A percentile compares a stretch with the other conserved stretches of the same genome.
Evolutionary conservation across 768 basidiomycete species (phyloP).

Genomic region (Chalciporus chontae): DNA sequence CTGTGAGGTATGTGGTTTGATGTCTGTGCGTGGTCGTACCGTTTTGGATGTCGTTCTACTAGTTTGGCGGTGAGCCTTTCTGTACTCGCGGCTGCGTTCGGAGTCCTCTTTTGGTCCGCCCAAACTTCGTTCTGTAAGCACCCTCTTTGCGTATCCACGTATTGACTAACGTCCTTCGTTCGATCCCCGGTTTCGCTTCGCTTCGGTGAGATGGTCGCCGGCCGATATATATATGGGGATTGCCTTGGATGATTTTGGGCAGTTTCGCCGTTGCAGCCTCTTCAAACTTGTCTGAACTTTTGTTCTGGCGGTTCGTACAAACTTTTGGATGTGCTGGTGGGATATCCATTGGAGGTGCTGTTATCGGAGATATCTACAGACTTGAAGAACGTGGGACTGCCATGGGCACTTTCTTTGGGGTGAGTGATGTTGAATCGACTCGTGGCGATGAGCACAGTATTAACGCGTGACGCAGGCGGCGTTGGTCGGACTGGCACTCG

Average conservation of each 20-base stretch:
- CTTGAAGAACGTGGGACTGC: constrained; percentile 59
- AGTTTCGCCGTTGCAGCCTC: constrained; percentile 59
- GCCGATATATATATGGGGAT: constrained; percentile 51
- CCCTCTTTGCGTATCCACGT: constrained; percentile 1
- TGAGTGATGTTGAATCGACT: constrained; percentile 23
- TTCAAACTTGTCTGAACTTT: constrained; percentile 39
- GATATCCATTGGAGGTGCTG: constrained; percentile 52
- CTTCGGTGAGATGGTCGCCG: constrained; percentile 56
- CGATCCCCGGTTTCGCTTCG: not conserved
- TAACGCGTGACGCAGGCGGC: constrained; percentile 31
- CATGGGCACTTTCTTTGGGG: constrained; percentile 57
- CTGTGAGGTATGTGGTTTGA: constrained; percentile 48
- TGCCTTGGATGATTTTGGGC: constrained; percentile 57
- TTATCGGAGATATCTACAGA: constrained; percentile 65
- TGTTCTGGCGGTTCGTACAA: constrained; percentile 64
- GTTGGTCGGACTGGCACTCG: constrained; percentile 58
- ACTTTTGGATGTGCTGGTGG: constrained; percentile 60
- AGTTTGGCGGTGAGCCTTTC: constrained; percentile 53
- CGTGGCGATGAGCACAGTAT: not conserved
- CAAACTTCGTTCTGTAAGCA: constrained; percentile 48
- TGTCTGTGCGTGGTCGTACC: not conserved
- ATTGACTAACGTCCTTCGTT: not conserved
- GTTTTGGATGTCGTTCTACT: not conserved
- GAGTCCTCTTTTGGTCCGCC: constrained; percentile 50
- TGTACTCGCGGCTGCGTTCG: constrained; percentile 41